These are phyloP conservation scores for Epichloe festucae DNA, from an alignment of 2,329 filamentous ascomycete species.

Conservation along the genomic window DNA sequence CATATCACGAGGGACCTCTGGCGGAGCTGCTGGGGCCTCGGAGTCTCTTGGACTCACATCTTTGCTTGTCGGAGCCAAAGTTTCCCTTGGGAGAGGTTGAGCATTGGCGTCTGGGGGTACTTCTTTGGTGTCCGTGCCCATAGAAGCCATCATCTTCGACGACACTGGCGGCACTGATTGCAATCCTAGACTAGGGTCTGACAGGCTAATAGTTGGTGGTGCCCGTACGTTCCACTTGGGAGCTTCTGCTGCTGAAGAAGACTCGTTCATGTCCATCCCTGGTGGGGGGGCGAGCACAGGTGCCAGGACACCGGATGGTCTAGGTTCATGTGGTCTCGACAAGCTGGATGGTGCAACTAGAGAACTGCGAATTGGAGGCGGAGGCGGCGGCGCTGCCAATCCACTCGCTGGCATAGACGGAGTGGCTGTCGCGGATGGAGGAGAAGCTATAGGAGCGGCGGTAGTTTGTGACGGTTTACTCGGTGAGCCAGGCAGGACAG, in stretches of 20 bases:
- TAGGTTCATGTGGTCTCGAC: slow-evolving; percentile 13
- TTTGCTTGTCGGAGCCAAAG: slow-evolving; percentile 7
- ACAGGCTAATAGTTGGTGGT: slow-evolving; percentile 16
- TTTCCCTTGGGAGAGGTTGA: slow-evolving; percentile 6
- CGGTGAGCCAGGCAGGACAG: neutral
- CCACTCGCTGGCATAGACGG: slow-evolving; percentile 8
- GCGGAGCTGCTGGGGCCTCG: slow-evolving; percentile 9
- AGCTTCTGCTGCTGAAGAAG: slow-evolving; percentile 17
- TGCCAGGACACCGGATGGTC: slow-evolving; percentile 22
- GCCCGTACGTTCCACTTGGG: slow-evolving; percentile 33
- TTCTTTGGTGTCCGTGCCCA: neutral
- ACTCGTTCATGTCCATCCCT: slow-evolving; percentile 14
- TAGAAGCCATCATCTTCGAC: neutral
- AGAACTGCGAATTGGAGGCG: slow-evolving; percentile 3
- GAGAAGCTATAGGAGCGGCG: slow-evolving; percentile 7
- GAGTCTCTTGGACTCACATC: slow-evolving; percentile 5
- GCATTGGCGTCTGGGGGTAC: neutral
- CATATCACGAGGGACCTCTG: slow-evolving; percentile 7
- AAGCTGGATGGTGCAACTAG: slow-evolving; percentile 12
- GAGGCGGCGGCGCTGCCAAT: slow-evolving; percentile 10
- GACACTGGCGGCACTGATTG: neutral
- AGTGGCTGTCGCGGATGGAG: slow-evolving; percentile 9
- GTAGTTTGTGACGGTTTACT: neutral
- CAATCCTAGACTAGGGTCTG: neutral
- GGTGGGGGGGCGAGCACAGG: slow-evolving; percentile 24